Conservation (phyloP, 1,139 yeast species). For the Pichia cactophila region DNA sequence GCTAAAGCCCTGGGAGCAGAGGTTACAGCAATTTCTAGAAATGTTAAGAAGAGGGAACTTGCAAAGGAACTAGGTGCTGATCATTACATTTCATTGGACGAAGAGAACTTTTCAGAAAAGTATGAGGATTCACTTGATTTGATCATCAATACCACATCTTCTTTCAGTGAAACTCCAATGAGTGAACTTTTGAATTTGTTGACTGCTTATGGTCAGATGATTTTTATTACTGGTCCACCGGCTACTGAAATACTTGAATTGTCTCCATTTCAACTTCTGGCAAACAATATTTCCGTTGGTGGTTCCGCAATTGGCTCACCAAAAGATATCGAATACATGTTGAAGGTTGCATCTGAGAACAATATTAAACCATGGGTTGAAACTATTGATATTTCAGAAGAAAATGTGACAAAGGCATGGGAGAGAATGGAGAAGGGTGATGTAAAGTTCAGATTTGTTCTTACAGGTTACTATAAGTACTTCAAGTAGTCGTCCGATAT, state of each 20-base stretch:
- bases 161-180: constrained; percentile 33
- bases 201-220: constrained; percentile 36
- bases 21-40: constrained; percentile 48
- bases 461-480: constrained; percentile 43
- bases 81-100: constrained; percentile 43
- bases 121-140: constrained; percentile 39
- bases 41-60: constrained; percentile 39
- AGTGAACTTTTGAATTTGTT: constrained; percentile 31
- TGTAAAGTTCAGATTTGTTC: constrained; percentile 58
- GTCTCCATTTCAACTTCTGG: constrained; percentile 25
- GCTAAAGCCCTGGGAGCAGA: constrained; percentile 53
- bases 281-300: constrained; percentile 30
- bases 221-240: constrained; percentile 41
- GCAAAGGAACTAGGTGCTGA: constrained; percentile 47
- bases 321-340: constrained; percentile 46
- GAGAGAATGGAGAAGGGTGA: constrained; percentile 46
- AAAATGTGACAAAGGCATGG: constrained; percentile 42
- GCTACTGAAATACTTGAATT: constrained; percentile 26
- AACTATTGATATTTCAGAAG: constrained; percentile 43
- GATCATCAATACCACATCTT: constrained; percentile 42
- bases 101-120: constrained; percentile 26
- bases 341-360: constrained; percentile 46
- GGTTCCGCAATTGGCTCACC: constrained; percentile 37
- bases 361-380: constrained; percentile 53
- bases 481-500: constrained; percentile 10